Conservation (phyloP, 2,329 filamentous ascomycete genomes). For the Fonsecaea multimorphosa region DNA sequence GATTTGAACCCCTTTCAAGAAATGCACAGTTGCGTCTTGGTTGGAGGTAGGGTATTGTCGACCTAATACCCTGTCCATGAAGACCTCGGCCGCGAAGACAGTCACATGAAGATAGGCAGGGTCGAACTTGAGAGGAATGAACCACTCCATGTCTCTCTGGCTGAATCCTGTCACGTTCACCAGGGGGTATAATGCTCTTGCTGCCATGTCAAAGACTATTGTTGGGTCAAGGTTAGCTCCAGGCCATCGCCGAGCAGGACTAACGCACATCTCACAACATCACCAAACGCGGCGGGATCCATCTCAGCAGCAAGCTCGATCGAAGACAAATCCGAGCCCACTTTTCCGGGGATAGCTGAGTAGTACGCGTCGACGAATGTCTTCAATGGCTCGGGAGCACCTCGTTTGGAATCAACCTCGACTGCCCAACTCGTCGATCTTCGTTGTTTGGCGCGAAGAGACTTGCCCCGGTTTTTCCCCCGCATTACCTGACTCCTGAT, state of each 20-base stretch:
- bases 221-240: constrained; percentile 7
- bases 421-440: background rate
- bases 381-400: constrained; percentile 15
- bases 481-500: constrained; percentile 33
- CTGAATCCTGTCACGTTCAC: constrained; percentile 44
- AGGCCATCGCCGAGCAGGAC: background rate
- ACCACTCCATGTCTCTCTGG: constrained; percentile 39
- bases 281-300: constrained; percentile 38
- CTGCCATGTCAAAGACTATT: constrained; percentile 45
- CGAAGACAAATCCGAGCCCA: constrained; percentile 39
- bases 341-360: constrained; percentile 20
- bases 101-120: constrained; percentile 48
- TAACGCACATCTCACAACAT: constrained; percentile 44
- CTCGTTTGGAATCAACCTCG: constrained; percentile 15
- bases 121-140: constrained; percentile 45
- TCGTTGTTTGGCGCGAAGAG: constrained; percentile 9
- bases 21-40: constrained; percentile 38
- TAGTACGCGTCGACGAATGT: constrained; percentile 10
- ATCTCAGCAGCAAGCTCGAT: constrained; percentile 42
- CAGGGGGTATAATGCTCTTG: constrained; percentile 45
- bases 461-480: constrained; percentile 27
- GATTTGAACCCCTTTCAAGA: constrained; percentile 42
- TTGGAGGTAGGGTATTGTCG: constrained; percentile 14
- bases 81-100: constrained; percentile 46
- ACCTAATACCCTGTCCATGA: constrained; percentile 41